phyloP scores from a whole-genome alignment of 495 filamentous ascomycete species.

The Lasiosphaeria hispida region DNA sequence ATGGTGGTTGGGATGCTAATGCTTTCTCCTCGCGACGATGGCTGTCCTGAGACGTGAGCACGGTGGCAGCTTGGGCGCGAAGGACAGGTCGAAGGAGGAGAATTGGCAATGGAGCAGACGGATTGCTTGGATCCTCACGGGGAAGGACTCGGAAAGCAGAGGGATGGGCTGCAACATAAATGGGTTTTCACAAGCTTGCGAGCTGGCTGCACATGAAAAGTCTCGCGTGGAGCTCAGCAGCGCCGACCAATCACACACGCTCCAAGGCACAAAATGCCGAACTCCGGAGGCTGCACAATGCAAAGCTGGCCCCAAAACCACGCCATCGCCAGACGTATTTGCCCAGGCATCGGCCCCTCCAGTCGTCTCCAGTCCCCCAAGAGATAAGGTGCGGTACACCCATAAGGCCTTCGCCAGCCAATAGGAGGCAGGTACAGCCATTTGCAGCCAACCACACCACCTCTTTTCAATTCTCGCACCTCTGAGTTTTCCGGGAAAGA shows the following conservation, averaged over 20 bases:
- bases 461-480: no score
- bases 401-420: no score
- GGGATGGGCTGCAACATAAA: slow-evolving; percentile 12
- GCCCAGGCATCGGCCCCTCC: no score
- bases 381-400: no score
- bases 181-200: slow-evolving; percentile 22
- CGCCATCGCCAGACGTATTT: slow-evolving; percentile 18
- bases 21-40: slow-evolving; percentile 31
- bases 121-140: neutral
- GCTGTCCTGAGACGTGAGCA: slow-evolving; percentile 20
- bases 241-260: slow-evolving; percentile 10
- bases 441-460: no score
- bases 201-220: slow-evolving; percentile 8
- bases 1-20: neutral
- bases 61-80: slow-evolving; percentile 5
- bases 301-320: slow-evolving; percentile 11
- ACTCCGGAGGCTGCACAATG: slow-evolving; percentile 10
- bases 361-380: no score
- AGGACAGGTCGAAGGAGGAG: slow-evolving; percentile 35
- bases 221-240: neutral
- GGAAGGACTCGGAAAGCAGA: neutral
- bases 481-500: no score
- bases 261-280: slow-evolving; percentile 8
- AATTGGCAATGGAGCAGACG: slow-evolving; percentile 11
- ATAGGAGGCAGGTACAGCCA: no score